Evolutionary conservation across 805 yeast genomes (phyloP).

Genomic region (Nakazawaea ernobii): DNA sequence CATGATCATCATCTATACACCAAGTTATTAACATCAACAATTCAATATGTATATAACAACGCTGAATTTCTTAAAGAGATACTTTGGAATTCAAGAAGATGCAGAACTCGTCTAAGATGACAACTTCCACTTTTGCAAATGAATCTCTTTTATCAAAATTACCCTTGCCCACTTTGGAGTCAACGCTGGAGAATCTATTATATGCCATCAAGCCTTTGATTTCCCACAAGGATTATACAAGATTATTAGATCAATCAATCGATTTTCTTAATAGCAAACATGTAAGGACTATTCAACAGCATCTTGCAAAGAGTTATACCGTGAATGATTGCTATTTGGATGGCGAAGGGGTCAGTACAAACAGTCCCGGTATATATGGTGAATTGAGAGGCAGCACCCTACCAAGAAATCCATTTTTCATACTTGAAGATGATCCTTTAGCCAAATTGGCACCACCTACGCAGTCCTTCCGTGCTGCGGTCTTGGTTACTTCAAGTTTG

Average conservation of each 20-base stretch:
- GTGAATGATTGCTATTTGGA: slow-evolving; percentile 49
- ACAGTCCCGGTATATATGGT: slow-evolving; percentile 56
- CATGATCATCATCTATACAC: neutral
- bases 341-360: slow-evolving; percentile 36
- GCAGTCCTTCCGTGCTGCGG: slow-evolving; percentile 66
- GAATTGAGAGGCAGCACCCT: slow-evolving; percentile 60
- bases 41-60: neutral
- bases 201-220: slow-evolving; percentile 57
- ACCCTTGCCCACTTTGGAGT: slow-evolving; percentile 54
- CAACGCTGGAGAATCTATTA: slow-evolving; percentile 48
- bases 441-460: slow-evolving; percentile 47
- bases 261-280: slow-evolving; percentile 38
- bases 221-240: slow-evolving; percentile 42
- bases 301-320: slow-evolving; percentile 40
- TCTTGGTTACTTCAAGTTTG: slow-evolving; percentile 56
- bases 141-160: slow-evolving; percentile 46
- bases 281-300: slow-evolving; percentile 45
- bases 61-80: neutral
- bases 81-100: neutral
- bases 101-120: neutral
- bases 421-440: slow-evolving; percentile 70
- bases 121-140: slow-evolving; percentile 28
- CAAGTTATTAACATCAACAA: too few relatives aligned
- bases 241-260: slow-evolving; percentile 36
- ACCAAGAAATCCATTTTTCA: slow-evolving; percentile 74